Evolutionary conservation across 306 rosid species (phyloP), one percentile per base, ranked within the genome.

Genomic region (Nissolia schottii): DNA sequence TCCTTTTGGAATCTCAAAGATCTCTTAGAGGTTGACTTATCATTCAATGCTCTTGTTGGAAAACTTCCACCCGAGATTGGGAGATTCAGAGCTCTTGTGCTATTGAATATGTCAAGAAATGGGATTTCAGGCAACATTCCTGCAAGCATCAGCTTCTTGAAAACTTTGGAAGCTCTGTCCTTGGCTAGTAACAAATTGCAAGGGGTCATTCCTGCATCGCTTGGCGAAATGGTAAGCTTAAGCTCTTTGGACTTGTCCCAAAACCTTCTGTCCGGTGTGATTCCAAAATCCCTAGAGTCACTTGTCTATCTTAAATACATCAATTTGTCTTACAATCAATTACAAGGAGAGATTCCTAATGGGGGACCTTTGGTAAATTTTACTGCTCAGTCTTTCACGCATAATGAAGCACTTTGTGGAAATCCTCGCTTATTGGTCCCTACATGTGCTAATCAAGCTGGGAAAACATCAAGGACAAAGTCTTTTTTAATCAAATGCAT

Each of bases 281-380:
- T 78, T 64, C 82, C 82, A 38, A 71, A 71, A 19, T 63, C 78
- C 22, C 12, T 78, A 0, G 74, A 23, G 68, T 13, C 15, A 18
- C 74, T 72, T 49, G 7, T 0, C 13, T 13, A 11, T 46, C 74
- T 72, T 14, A 3, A 71, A 23, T 11, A 56, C 4, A 12, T 78
- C 4, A 64, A 78, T 25, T 31, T 72, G 10, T 78, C 82, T 35
- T 72, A 55, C 71, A 78, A 78, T 55, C 55, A 29, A 10, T 56
- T 78, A 9, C 59, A 43, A 58, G 85, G 85, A 67, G 75, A 81
- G 76, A 71, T 81, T 77, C 85, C 85, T 8, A 32, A 2, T 13
- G 76, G 64, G 28, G 82, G 76, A 27, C 64, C 67, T 0, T 81
- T 76, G 43, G 11, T 22, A 15, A 38, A 67, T 11, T 77, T 72